A percentile compares a stretch with the other conserved stretches of the same genome.
Conservation (phyloP, 306 rosid genomes). For the Coriaria nepalensis region DNA sequence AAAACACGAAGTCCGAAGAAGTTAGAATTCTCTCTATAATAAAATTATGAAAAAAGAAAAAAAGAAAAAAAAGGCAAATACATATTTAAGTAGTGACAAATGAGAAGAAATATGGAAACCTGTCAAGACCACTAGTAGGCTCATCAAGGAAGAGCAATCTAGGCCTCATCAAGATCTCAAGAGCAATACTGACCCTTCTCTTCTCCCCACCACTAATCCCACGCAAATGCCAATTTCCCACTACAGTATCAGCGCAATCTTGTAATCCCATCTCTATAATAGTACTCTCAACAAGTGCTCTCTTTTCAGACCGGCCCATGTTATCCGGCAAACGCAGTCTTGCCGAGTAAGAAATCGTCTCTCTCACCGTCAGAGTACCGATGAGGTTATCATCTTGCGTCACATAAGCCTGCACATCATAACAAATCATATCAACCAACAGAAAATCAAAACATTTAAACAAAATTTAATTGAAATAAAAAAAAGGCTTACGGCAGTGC, state of each 20-base stretch:
- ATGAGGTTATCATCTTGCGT: slow-evolving; percentile 96
- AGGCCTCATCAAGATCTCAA: slow-evolving; percentile 88
- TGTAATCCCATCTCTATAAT: slow-evolving; percentile 89
- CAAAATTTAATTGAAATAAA: background rate
- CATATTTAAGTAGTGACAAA: too few species aligned
- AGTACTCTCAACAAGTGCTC: slow-evolving; percentile 72
- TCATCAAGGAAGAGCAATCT: slow-evolving; percentile 89
- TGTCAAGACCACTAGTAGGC: slow-evolving; percentile 96
- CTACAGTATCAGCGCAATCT: slow-evolving; percentile 87
- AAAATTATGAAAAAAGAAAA: background rate
- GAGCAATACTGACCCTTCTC: slow-evolving; percentile 89
- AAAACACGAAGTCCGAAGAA: slow-evolving; percentile 9
- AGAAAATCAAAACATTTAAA: background rate
- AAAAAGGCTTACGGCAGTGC: slow-evolving; percentile 62
- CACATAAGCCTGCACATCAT: slow-evolving; percentile 65
- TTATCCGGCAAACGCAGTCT: slow-evolving; percentile 59
- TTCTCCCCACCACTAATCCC: slow-evolving; percentile 98
- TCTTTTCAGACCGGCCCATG: slow-evolving; percentile 62
- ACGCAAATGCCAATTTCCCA: slow-evolving; percentile 93
- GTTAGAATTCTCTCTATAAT: background rate
- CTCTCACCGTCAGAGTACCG: slow-evolving; percentile 80
- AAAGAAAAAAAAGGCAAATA: background rate
- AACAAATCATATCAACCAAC: background rate
- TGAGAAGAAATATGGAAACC: slow-evolving; percentile 19
- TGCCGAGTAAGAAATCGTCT: slow-evolving; percentile 84